phyloP scores from a whole-genome alignment of 805 yeast genomes.

The Saturnispora besseyi region DNA sequence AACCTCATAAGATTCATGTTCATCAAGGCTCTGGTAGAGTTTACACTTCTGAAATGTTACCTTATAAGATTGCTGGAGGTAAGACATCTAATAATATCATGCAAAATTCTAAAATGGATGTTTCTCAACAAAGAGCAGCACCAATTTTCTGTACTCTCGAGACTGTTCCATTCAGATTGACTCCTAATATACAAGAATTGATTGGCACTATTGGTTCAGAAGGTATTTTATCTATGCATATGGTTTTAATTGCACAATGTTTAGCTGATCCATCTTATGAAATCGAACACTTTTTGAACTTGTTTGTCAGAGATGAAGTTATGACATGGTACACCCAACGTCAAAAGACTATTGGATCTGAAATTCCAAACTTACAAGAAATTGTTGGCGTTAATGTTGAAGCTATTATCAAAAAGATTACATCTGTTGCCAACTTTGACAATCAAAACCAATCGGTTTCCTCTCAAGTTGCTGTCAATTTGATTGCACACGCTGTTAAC shows the following conservation, averaged over 20 bases:
- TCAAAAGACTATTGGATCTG: slow-evolving; percentile 76
- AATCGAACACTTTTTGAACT: slow-evolving; percentile 80
- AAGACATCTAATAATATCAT: slow-evolving; percentile 32
- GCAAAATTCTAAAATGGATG: slow-evolving; percentile 38
- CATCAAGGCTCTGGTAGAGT: slow-evolving; percentile 77
- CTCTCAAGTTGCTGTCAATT: slow-evolving; percentile 81
- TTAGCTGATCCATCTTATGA: slow-evolving; percentile 88
- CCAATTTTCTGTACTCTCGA: slow-evolving; percentile 90
- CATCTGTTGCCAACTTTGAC: slow-evolving; percentile 53
- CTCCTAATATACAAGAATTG: slow-evolving; percentile 89
- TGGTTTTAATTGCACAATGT: slow-evolving; percentile 80
- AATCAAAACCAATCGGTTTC: slow-evolving; percentile 60
- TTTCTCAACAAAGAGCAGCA: slow-evolving; percentile 44
- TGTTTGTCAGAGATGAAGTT: slow-evolving; percentile 93
- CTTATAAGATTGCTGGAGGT: slow-evolving; percentile 63
- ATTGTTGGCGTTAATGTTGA: slow-evolving; percentile 86
- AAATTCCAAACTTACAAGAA: slow-evolving; percentile 65
- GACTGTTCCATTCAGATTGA: slow-evolving; percentile 89
- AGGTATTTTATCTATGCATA: slow-evolving; percentile 78
- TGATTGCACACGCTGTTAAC: slow-evolving; percentile 90
- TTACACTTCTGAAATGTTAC: slow-evolving; percentile 93
- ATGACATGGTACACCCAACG: slow-evolving; percentile 88
- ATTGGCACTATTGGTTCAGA: slow-evolving; percentile 93
- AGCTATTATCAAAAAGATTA: slow-evolving; percentile 65
- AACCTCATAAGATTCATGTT: slow-evolving; percentile 87